Base-by-base conservation (phyloP, 192 early-diverging fungal species). In the Rhizoclosmatium sp. region DNA sequence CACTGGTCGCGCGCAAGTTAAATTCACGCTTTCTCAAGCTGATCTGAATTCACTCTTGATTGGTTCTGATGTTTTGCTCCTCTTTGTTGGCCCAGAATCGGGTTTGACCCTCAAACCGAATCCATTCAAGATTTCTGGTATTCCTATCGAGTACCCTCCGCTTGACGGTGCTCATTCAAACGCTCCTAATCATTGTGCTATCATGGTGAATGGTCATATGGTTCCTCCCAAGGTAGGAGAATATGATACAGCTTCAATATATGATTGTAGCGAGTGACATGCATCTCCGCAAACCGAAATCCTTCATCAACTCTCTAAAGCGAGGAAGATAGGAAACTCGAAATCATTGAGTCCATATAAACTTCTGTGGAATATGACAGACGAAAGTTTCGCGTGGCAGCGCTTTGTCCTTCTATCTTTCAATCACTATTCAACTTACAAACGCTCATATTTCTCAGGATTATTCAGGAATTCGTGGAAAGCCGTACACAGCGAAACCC, bases 401-500 rank as follows among this genome's bases (percentile, higher is more conserved):
- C 31, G 31, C 31, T 31, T 54, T 54, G 5, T 54, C 5, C 51
- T 62, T 40, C 7, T 40, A 7, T 62, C 21, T 21, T 40, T 62
- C 10, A 62, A 62, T 46, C 44, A 19, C 12, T 68, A 42, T 68
- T 5, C 40, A 31, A 31, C 31, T 31, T 31, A 31, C 31, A 31
- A 31, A 31, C 31, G 31, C 31, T 31, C 31, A 42, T 46, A 46
- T 65, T 42, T 65, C 62, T 5, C 62, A 78, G 77, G 14, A 21
- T 21, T 78, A 70, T 71, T n/a, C 67, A 12, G 77, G 77, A 44
- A 78, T 78, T 41, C 46, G 67, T 40, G 77, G 77, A 58, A 78
- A 78, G 31, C 77, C 77, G 7, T 78, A 68, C 67, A 78, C 77
- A 19, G 68, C 66, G 45, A 78, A 78, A 78, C 68, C 77, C 3